Conservation (phyloP, 805 yeast genomes). For the Phaffomyces thermotolerans region DNA sequence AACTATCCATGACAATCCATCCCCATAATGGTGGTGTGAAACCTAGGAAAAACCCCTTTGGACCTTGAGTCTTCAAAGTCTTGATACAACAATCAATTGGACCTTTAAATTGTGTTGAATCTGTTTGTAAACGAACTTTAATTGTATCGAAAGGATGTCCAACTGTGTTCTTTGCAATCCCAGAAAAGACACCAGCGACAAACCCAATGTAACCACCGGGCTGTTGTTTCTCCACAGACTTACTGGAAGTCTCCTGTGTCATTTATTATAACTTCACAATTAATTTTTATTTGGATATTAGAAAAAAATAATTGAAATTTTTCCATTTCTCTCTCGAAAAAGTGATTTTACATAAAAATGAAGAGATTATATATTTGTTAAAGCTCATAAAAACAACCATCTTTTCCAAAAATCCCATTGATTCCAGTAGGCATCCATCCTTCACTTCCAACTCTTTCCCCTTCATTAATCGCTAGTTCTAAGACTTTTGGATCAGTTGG, state of each 20-base stretch:
- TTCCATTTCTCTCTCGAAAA: no score
- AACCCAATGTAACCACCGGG: slow-evolving; percentile 51
- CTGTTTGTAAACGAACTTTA: slow-evolving; percentile 77
- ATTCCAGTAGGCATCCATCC: slow-evolving; percentile 46
- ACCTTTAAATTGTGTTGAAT: slow-evolving; percentile 67
- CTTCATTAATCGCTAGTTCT: slow-evolving; percentile 23
- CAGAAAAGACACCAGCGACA: slow-evolving; percentile 83
- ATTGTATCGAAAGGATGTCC: slow-evolving; percentile 94
- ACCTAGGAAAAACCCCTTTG: slow-evolving; percentile 77
- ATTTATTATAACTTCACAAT: no score
- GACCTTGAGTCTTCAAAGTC: slow-evolving; percentile 69
- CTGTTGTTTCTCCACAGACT: neutral
- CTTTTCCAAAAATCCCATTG: slow-evolving; percentile 56
- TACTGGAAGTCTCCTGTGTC: neutral
- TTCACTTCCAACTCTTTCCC: slow-evolving; percentile 36
- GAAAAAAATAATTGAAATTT: neutral
- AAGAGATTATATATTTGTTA: no score
- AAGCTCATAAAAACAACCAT: slow-evolving; percentile 58
- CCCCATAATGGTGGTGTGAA: slow-evolving; percentile 91
- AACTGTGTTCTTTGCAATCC: slow-evolving; percentile 78
- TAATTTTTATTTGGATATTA: no score
- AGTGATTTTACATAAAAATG: no score
- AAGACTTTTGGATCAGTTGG: slow-evolving; percentile 28
- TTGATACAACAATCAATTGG: slow-evolving; percentile 74
- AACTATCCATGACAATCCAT: slow-evolving; percentile 91